Evolutionary conservation across 768 basidiomycete genomes (phyloP), one percentile per base, ranked within the genome.

Genomic region (Leccinellum luteum): DNA sequence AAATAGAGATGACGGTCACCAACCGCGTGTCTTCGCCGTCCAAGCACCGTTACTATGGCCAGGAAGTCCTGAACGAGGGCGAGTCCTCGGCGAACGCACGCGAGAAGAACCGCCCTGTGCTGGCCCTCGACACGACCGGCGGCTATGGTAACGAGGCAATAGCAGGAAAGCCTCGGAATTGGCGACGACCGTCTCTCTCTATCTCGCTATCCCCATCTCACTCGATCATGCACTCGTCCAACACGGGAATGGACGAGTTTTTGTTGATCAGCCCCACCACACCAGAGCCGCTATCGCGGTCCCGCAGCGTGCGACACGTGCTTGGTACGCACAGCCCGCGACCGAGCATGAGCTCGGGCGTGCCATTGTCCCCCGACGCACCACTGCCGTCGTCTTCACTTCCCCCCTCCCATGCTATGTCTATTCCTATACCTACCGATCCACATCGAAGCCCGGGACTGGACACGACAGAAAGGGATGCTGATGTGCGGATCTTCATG

Each of bases 191-290:
- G 0, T 64, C 65, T 2, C 50, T 58, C 43, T 56, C 65, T 3
- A 2, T 61, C n/a, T n/a, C n/a, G n/a, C n/a, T n/a, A n/a, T n/a
- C n/a, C n/a, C n/a, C n/a, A n/a, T n/a, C 65, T 7, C 62, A 43
- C 19, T 66, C 65, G 3, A 55, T 64, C 9, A 52, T 27, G 30
- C 66, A 60, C 51, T 58, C 60, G 25, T 58, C 66, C n/a, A n/a
- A n/a, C n/a, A n/a, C n/a, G n/a, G n/a, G n/a, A n/a, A n/a, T n/a
- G 65, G 66, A 66, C 9, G 65, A 64, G 27, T 66, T 66, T 38
- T 34, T 66, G 19, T 21, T 66, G 48, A 52, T 66, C 13, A 55
- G 52, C 13, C 58, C 60, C 1, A 17, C 63, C 6, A 58, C 66
- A 4, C 43, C 51, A 2, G 48, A 41, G 12, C 25, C 45, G 6